Evolutionary conservation across 2,329 filamentous ascomycete genomes (phyloP), one percentile per base, ranked within the genome.

Genomic region (Didymella pomorum): DNA sequence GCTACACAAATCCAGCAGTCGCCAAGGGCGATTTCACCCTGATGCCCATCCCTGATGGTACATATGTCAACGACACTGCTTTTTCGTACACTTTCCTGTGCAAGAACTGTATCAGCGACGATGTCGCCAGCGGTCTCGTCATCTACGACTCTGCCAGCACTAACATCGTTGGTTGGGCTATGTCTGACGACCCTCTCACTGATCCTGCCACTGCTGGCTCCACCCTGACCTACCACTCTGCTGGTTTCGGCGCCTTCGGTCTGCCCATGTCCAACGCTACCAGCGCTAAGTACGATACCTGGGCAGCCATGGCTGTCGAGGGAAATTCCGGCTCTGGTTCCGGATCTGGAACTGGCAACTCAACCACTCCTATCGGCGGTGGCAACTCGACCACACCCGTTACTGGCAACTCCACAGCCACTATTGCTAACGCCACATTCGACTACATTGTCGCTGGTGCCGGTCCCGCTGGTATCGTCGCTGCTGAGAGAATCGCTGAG

Each of bases 381-480:
- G 65, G 65, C n/a, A 64, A 69, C 48, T 70, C 65, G 1, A 68
- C 69, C 28, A 29, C 52, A 37, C 58, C 58, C 43, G 69, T 64
- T 21, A 67, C 70, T 35, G 67, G 69, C 25, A 77, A 73, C 52
- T 58, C 54, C 9, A 74, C 74, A 53, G 64, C 78, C 60, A 78
- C 61, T 8, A 47, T 73, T 71, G 64, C 75, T 64, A 61, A 81
- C 79, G 8, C 86, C 79, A 76, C 74, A 3, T 75, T 71, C 63
- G 87, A 89, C 71, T 89, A 89, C 74, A 85, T 89, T 48, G 79
- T 89, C 18, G 82, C 87, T 29, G 87, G 87, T 10, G 83, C 78
- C 14, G 87, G 87, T 49, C 82, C 86, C 1, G 85, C 83, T 46
- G 87, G 87, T 46, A 82, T 89, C 37, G 84, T 87, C 1, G 72